Conservation (phyloP, 1,284 basidiomycete genomes). For the Ganoderma resinaceum region DNA sequence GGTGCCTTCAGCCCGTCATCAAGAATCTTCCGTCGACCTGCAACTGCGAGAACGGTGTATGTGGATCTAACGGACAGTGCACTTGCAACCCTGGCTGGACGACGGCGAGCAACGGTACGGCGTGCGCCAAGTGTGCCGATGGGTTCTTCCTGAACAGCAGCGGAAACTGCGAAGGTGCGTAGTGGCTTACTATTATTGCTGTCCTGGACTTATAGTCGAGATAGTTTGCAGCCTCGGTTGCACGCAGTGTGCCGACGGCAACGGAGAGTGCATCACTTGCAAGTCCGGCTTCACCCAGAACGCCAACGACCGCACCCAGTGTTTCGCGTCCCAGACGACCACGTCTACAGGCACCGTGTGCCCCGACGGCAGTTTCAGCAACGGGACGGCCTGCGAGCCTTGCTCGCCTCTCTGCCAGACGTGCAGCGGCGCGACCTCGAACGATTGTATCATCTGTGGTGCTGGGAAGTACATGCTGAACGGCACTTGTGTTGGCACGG, state of each 20-base stretch:
- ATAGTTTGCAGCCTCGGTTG: conserved; percentile 77
- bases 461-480: conserved; percentile 64
- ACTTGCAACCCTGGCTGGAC: conserved; percentile 81
- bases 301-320: conserved; percentile 71
- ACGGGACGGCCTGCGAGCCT: conserved; percentile 57
- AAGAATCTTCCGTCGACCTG: conserved; percentile 66
- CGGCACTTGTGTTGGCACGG: conserved; percentile 70
- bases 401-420: conserved; percentile 76
- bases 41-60: conserved; percentile 81
- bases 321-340: conserved; percentile 56
- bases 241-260: conserved; percentile 65
- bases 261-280: conserved; percentile 77
- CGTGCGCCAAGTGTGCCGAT: conserved; percentile 72
- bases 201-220: conserved; percentile 34
- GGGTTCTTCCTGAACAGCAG: conserved; percentile 77
- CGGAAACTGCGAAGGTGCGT: conserved; percentile 76
- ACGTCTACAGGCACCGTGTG: conserved; percentile 64
- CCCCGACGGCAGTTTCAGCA: conserved; percentile 69
- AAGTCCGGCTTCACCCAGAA: conserved; percentile 69
- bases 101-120: conserved; percentile 69
- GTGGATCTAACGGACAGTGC: conserved; percentile 70
- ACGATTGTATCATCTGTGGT: conserved; percentile 73
- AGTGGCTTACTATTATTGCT: background rate
- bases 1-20: conserved; percentile 62
- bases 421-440: conserved; percentile 72